Evolutionary conservation across 495 filamentous ascomycete genomes (phyloP), one percentile per base, ranked within the genome.

Genomic region (Jackrogersella multiformis): DNA sequence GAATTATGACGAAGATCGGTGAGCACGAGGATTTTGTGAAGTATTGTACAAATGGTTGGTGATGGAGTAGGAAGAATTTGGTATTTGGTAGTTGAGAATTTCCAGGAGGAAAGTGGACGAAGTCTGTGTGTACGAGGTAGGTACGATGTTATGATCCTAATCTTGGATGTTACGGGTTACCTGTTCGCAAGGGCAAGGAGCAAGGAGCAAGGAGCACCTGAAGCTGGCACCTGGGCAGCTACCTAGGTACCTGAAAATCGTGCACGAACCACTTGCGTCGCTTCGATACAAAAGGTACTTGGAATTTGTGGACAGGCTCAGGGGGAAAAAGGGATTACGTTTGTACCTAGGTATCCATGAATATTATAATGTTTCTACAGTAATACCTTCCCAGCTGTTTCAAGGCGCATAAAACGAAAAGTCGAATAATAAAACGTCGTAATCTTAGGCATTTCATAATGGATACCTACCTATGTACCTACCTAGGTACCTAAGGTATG

Each of bases 111-210:
- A 67, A 56, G 62, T 62, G 26, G 26, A 30, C 3, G 26, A 30
- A 4, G 26, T 30, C 26, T 30, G 26, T 30, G 67, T 28, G 65
- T 61, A 66, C 44, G 59, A 59, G 49, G 48, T 72, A 18, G 45
- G 45, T 41, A 66, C n/a, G n/a, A n/a, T n/a, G n/a, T 55, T 62
- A 49, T 59, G 67, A 69, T 71, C 72, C 70, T 69, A 49, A 69
- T 63, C 56, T 38, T 49, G 28, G 36, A 67, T 57, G 44, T 64
- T 71, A 75, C 61, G 64, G 73, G 65, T 63, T 75, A 75, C 73
- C 36, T 75, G 73, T 75, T 75, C 73, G 67, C 61, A 75, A 75
- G 56, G 51, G n/a, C n/a, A n/a, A n/a, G n/a, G n/a, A n/a, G n/a
- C n/a, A n/a, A n/a, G n/a, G n/a, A n/a, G n/a, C n/a, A n/a, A n/a